Evolutionary conservation across 176 grass and related monocot species (phyloP).

Genomic region (Carex cristatella): DNA sequence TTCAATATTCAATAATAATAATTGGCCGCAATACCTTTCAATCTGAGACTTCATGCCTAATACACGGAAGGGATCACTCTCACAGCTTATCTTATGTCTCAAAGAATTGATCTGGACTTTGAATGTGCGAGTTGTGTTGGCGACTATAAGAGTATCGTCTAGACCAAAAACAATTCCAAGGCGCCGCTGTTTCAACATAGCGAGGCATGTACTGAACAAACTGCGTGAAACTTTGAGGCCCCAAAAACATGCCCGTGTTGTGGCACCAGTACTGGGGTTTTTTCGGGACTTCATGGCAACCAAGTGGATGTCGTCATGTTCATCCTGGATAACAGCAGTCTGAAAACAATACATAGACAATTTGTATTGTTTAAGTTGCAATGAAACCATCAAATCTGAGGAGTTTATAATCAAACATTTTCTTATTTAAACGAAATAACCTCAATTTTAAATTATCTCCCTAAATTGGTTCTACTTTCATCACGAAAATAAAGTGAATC

Average conservation of each 20-base stretch:
- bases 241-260: constrained; percentile 67
- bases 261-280: constrained; percentile 33
- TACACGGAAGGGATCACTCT: constrained; percentile 56
- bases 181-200: constrained; percentile 82
- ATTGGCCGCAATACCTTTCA: constrained; percentile 35
- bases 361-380: not conserved
- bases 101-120: constrained; percentile 80
- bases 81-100: constrained; percentile 73
- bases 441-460: not conserved
- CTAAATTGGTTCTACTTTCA: not conserved
- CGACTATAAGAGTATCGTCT: constrained; percentile 82
- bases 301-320: constrained; percentile 85
- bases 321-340: constrained; percentile 79
- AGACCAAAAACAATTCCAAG: constrained; percentile 88
- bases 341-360: constrained; percentile 19
- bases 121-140: constrained; percentile 77
- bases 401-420: not conserved
- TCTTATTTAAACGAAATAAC: not conserved
- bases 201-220: constrained; percentile 69
- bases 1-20: not conserved
- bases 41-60: constrained; percentile 77
- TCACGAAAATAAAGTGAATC: too few species aligned
- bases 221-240: constrained; percentile 62
- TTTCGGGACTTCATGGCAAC: constrained; percentile 79
- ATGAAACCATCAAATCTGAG: not conserved